Base-by-base conservation (phyloP, 1,284 basidiomycete species). In the Wallemia hederae region DNA sequence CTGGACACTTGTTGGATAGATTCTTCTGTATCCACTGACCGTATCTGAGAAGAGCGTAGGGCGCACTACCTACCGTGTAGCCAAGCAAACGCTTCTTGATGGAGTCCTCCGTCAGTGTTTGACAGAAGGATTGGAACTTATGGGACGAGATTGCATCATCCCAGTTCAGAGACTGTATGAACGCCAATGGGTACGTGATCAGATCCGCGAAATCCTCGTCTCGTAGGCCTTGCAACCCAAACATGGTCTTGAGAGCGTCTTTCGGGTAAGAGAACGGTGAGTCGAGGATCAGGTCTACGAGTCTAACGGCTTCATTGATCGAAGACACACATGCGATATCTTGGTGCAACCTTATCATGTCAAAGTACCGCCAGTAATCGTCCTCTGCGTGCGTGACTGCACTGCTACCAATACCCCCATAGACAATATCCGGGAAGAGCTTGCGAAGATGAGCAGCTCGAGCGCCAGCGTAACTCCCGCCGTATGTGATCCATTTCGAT, bases 381-480 rank as follows among this genome's bases (percentile, higher is more conserved):
- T 83, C 70, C 15, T 77, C 71, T 1, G 87, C 72, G 60, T 73
- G 72, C 0, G 70, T 72, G 17, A 73, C 72, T 28, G 70, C 72
- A 68, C 63, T 28, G 25, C 25, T 55, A 24, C n/a, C 49, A 11
- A 97, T 92, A 0, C 86, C 83, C 22, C 90, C 92, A 70, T 78
- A 91, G 2, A 91, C 85, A 14, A 91, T 74, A 26, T 92, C 79
- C 0, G 90, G 90, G 67, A 88, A 88, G 11, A 89, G 74, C 28
- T 87, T 73, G 59, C 79, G 80, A 83, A 96, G 89, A 67, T 96
- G 88, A 0, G 92, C 92, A 0, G 89, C 82, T 19, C 91, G 80
- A 2, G 88, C 91, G 59, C 92, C 92, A 3, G 91, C 89, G 67
- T 97, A 91, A 0, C 65, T 67, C n/a, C 67, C 65, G 27, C 26